Conservation (phyloP, 225 moss, liverwort and hornwort species). For the Antitrichia curtipendula region DNA sequence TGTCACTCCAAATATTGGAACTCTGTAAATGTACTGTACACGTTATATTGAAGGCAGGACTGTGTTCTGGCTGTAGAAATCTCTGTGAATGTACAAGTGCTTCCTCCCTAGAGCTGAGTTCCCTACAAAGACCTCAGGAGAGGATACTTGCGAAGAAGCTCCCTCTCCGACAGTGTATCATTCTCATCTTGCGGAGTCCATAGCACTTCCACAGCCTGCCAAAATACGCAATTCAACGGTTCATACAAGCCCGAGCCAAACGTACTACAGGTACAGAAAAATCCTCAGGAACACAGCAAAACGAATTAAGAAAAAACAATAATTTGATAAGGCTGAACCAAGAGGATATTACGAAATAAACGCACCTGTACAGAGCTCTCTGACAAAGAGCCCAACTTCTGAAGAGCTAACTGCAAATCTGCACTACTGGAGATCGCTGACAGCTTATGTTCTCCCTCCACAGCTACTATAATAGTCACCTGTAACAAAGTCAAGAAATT, state of each 20-base stretch:
- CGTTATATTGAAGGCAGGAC: neutral
- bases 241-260: neutral
- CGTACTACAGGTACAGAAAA: neutral
- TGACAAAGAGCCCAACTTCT: constrained; percentile 31
- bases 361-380: constrained; percentile 26
- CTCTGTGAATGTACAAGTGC: neutral
- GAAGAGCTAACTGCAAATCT: constrained; percentile 33
- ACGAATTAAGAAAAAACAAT: neutral
- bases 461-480: constrained; percentile 45
- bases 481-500: neutral
- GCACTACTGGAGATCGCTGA: constrained; percentile 24
- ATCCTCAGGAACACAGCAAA: neutral
- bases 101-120: neutral
- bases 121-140: constrained; percentile 29
- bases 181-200: constrained; percentile 48
- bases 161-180: constrained; percentile 34
- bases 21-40: constrained; percentile 1
- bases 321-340: neutral
- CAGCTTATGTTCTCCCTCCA: constrained; percentile 37
- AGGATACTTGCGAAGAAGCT: constrained; percentile 32
- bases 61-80: neutral
- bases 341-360: neutral
- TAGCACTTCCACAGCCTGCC: constrained; percentile 45
- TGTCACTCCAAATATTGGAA: neutral
- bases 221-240: neutral